phyloP scores from a whole-genome alignment of 257 asterid species.

The Fraxinus cuspidata region DNA sequence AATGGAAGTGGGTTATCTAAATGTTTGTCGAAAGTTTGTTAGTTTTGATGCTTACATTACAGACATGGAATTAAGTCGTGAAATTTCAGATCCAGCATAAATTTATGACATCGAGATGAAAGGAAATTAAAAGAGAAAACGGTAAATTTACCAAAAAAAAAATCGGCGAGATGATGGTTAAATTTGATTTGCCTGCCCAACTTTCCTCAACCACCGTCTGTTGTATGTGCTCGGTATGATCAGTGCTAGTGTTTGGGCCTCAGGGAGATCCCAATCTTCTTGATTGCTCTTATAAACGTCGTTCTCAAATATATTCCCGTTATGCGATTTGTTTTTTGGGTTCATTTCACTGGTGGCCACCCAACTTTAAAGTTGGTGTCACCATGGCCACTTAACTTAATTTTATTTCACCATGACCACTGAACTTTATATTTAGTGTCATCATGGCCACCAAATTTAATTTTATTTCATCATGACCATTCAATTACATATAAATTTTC shows the following conservation, averaged over 20 bases:
- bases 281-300: too few relatives aligned
- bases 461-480: too few relatives aligned
- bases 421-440: too few relatives aligned
- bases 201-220: neutral
- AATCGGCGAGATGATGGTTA: neutral
- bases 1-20: neutral
- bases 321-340: too few relatives aligned
- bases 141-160: neutral
- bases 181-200: neutral
- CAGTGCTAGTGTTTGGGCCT: neutral
- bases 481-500: too few relatives aligned
- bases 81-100: conserved; percentile 33
- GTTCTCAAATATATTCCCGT: too few relatives aligned
- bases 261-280: neutral
- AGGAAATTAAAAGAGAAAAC: neutral
- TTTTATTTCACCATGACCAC: too few relatives aligned
- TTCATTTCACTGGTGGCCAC: too few relatives aligned
- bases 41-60: neutral
- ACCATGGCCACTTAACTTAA: too few relatives aligned
- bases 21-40: neutral
- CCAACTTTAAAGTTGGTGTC: too few relatives aligned
- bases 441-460: too few relatives aligned
- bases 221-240: neutral
- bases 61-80: neutral
- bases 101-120: neutral